Evolutionary conservation across 345 rosid genomes (phyloP), one percentile per base, ranked within the genome.

Genomic region (Linum trigynum): DNA sequence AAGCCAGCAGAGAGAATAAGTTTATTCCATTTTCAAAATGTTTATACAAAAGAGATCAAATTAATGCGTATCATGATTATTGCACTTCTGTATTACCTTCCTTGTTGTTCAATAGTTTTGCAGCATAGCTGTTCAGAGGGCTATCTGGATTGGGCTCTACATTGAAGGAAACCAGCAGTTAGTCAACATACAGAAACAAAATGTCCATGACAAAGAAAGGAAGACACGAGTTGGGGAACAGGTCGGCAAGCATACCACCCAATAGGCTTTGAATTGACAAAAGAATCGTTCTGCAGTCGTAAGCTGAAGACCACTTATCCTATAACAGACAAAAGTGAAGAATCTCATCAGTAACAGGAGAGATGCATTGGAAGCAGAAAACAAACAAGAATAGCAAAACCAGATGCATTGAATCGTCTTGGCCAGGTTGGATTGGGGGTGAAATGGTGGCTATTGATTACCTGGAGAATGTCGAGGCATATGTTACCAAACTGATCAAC

Each of bases 391-490:
- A 3, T 23, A 23, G 32, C 32, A 8, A 14, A 1, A 39, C 14
- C 50, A 43, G 16, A 42, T 2, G 7, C 11, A 53, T 12, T 11
- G 4, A 7, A 53, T 60, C 51, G 17, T 41, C 55, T 41, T 45
- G 32, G 56, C 39, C 7, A 45, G 14, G 14, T 67, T 36, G 3
- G n/a, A 43, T 7, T 36, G 5, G 16, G n/a, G 32, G 32, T 23
- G 32, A 23, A 23, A 23, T 23, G 32, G 32, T 23, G 32, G 32
- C 0, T 23, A 14, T 0, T 5, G 38, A 40, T 15, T 65, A 74
- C 77, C 77, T 74, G 77, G 23, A 74, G 77, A 61, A 74, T 74
- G 66, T 74, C 77, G 17, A 74, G 77, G 64, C 77, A 74, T 65
- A 74, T 74, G 67, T 69, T 74, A 63, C 77, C 77, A 61, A 65